These are phyloP conservation scores for Cairneyella variabilis DNA, from an alignment of 495 filamentous ascomycete species.

Conservation along the genomic window DNA sequence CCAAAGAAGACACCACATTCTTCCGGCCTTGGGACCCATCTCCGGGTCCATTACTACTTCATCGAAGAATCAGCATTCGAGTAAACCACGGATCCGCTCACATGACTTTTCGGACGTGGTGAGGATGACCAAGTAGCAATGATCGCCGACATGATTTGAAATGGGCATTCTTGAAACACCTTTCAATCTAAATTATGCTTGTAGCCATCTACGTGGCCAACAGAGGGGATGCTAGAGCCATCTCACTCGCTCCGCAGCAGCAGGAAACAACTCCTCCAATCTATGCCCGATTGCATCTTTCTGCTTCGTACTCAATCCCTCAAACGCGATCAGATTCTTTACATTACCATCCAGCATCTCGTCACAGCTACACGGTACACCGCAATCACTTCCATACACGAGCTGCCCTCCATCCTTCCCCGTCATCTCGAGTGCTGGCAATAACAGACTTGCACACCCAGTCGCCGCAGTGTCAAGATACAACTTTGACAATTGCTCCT, in stretches of 20 bases:
- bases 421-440: not conserved
- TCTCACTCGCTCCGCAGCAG: not conserved
- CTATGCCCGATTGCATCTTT: not conserved
- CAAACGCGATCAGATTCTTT: not conserved
- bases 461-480: conserved; percentile 6
- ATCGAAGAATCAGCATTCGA: too few species aligned
- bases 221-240: too few species aligned
- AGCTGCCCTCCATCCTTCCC: not conserved
- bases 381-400: not conserved
- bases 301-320: not conserved
- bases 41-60: too few species aligned
- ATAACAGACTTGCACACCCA: not conserved
- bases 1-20: too few species aligned
- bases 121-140: too few species aligned
- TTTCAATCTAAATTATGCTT: too few species aligned
- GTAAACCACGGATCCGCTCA: too few species aligned
- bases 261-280: not conserved
- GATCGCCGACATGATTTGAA: too few species aligned
- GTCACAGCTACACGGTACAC: not conserved
- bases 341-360: not conserved
- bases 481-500: not conserved
- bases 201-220: too few species aligned
- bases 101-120: too few species aligned
- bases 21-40: too few species aligned
- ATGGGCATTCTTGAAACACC: too few species aligned